Conservation (phyloP, 176 grass and related monocot genomes). For the Zoysia pacifica region DNA sequence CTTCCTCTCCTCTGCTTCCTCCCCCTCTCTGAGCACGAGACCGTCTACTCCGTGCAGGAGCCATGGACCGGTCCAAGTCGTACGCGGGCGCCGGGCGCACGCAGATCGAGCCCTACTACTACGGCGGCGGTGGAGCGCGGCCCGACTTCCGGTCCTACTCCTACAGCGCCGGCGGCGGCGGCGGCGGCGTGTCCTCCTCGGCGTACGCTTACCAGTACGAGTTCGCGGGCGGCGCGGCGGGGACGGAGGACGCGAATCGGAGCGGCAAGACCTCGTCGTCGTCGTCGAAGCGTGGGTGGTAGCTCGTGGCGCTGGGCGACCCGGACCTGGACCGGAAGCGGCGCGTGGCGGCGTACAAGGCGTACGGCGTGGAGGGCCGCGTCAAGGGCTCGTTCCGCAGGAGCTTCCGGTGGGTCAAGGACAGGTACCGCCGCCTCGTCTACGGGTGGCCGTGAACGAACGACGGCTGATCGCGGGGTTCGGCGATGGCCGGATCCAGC, state of each 20-base stretch:
- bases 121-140: slow-evolving; percentile 44
- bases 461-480: background rate
- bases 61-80: slow-evolving; percentile 57
- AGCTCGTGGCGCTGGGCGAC: slow-evolving; percentile 49
- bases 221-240: background rate
- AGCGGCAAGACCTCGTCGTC: slow-evolving; percentile 29
- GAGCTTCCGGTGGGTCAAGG: slow-evolving; percentile 92
- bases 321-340: slow-evolving; percentile 84
- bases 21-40: background rate
- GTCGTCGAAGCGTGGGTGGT: slow-evolving; percentile 38
- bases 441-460: slow-evolving; percentile 54
- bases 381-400: slow-evolving; percentile 77
- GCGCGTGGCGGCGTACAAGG: slow-evolving; percentile 85
- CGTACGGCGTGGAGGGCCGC: slow-evolving; percentile 69
- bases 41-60: background rate
- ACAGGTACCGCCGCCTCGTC: slow-evolving; percentile 62
- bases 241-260: slow-evolving; percentile 23
- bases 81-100: slow-evolving; percentile 55
- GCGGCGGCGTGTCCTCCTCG: slow-evolving; percentile 13
- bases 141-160: slow-evolving; percentile 52
- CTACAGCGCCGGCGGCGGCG: slow-evolving; percentile 14
- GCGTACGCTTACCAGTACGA: slow-evolving; percentile 53
- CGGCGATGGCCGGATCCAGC: too few relatives aligned
- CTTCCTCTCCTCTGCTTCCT: background rate
- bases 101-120: slow-evolving; percentile 72